These are phyloP conservation scores for Lipomyces kockii DNA, from an alignment of 805 yeast species.

Conservation along the genomic window DNA sequence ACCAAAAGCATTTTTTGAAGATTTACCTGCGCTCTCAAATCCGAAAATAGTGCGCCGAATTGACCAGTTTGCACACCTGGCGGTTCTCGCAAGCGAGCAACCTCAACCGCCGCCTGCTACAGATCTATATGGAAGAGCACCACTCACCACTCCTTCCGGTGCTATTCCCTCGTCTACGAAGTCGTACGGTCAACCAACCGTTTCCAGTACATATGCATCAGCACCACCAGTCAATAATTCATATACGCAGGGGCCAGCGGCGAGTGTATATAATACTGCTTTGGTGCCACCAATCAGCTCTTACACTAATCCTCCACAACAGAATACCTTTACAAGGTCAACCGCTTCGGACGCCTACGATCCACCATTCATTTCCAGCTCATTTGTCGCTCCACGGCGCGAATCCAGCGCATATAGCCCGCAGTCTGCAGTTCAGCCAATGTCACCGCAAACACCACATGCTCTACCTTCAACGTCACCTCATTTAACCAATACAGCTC, in stretches of 20 bases:
- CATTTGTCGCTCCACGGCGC: slow-evolving; percentile 16
- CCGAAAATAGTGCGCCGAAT: slow-evolving; percentile 19
- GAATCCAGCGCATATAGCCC: background rate
- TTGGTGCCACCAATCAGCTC: slow-evolving; percentile 12
- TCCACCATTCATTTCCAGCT: slow-evolving; percentile 16
- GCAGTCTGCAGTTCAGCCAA: background rate
- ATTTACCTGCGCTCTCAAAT: slow-evolving; percentile 22
- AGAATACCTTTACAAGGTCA: slow-evolving; percentile 5
- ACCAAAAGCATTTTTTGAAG: slow-evolving; percentile 25
- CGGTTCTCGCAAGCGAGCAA: background rate
- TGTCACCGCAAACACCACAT: background rate
- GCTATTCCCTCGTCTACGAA: slow-evolving; percentile 2
- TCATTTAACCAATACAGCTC: background rate
- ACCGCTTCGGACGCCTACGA: slow-evolving; percentile 24
- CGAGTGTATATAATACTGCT: background rate
- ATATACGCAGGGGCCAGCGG: slow-evolving; percentile 11
- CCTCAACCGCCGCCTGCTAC: slow-evolving; percentile 8
- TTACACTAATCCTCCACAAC: slow-evolving; percentile 6
- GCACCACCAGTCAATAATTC: slow-evolving; percentile 3
- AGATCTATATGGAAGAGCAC: slow-evolving; percentile 6
- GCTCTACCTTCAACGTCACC: background rate
- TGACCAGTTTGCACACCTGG: slow-evolving; percentile 20
- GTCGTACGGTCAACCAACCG: slow-evolving; percentile 14
- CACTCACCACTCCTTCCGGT: slow-evolving; percentile 5
- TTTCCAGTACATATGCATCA: slow-evolving; percentile 8